These are phyloP conservation scores for Saccharomycopsis vini DNA, from an alignment of 805 yeast genomes.

Conservation along the genomic window DNA sequence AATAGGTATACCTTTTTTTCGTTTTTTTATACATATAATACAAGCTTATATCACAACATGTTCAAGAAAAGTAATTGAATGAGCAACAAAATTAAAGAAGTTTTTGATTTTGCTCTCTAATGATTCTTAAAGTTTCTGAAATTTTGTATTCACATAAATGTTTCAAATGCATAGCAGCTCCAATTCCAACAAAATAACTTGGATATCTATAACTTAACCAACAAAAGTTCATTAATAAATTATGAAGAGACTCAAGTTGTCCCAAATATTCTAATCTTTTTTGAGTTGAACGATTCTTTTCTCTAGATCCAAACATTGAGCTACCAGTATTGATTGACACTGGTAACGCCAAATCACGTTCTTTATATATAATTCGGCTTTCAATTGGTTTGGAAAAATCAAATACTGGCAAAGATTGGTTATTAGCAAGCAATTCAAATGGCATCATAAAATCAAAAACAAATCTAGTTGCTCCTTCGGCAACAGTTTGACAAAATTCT, in stretches of 20 bases:
- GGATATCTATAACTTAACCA: conserved; percentile 91
- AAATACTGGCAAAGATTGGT: neutral
- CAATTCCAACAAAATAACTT: conserved; percentile 64
- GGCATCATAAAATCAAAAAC: neutral
- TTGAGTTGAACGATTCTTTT: neutral
- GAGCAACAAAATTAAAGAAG: too few relatives aligned
- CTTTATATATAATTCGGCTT: neutral
- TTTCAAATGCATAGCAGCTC: conserved; percentile 63
- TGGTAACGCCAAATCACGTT: neutral
- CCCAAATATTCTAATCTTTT: conserved; percentile 24
- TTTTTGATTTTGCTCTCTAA: too few relatives aligned
- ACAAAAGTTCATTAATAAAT: conserved; percentile 54
- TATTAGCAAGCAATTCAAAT: neutral
- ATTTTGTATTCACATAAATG: conserved; percentile 51
- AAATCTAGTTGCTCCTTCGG: neutral
- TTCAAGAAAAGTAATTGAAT: too few relatives aligned
- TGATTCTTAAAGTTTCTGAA: neutral
- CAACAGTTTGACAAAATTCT: neutral
- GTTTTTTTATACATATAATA: too few relatives aligned
- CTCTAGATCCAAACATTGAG: too few relatives aligned
- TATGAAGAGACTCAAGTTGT: conserved; percentile 54
- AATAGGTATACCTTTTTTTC: too few relatives aligned
- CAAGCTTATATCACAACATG: too few relatives aligned
- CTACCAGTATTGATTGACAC: neutral
- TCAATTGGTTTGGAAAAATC: conserved; percentile 1